These are phyloP conservation scores for Amaranthus hypochondriacus DNA, from an alignment of 148 eudicot genomes.

Conservation along the genomic window DNA sequence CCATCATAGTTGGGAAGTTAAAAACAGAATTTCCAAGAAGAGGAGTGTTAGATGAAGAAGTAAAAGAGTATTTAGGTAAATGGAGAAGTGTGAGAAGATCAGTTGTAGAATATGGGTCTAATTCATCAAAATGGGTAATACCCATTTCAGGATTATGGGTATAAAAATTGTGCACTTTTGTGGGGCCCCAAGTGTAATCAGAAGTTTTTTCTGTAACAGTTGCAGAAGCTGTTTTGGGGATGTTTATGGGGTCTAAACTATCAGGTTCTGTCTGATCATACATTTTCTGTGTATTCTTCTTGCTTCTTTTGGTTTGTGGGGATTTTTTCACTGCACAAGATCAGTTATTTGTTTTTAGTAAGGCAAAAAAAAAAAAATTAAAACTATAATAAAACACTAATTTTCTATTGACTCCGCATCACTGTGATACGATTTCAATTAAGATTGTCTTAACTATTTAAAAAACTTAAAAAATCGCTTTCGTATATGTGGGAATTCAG, in stretches of 20 bases:
- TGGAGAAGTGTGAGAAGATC: constrained; percentile 54
- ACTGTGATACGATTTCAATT: too few species aligned
- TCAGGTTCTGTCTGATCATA: constrained; percentile 31
- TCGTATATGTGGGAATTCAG: too few species aligned
- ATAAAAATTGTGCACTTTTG: not conserved
- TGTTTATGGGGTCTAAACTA: constrained; percentile 49
- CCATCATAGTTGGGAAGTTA: constrained; percentile 14
- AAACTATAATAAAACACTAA: too few species aligned
- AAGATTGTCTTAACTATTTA: too few species aligned
- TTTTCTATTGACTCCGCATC: too few species aligned
- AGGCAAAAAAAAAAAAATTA: not conserved
- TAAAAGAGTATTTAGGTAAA: constrained; percentile 30
- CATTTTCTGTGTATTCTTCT: constrained; percentile 22
- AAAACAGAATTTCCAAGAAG: constrained; percentile 11
- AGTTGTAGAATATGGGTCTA: constrained; percentile 23
- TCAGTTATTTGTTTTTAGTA: constrained; percentile 9
- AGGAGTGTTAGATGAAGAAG: not conserved
- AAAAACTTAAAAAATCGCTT: too few species aligned
- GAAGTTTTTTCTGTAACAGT: not conserved
- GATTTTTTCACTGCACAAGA: constrained; percentile 20
- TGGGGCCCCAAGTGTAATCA: constrained; percentile 29
- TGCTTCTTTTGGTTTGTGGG: constrained; percentile 18
- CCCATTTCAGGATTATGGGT: constrained; percentile 25
- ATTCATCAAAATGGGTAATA: constrained; percentile 14
- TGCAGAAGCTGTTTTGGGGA: constrained; percentile 16